Conservation (phyloP, 805 yeast species). For the Yamadazyma sp. region DNA sequence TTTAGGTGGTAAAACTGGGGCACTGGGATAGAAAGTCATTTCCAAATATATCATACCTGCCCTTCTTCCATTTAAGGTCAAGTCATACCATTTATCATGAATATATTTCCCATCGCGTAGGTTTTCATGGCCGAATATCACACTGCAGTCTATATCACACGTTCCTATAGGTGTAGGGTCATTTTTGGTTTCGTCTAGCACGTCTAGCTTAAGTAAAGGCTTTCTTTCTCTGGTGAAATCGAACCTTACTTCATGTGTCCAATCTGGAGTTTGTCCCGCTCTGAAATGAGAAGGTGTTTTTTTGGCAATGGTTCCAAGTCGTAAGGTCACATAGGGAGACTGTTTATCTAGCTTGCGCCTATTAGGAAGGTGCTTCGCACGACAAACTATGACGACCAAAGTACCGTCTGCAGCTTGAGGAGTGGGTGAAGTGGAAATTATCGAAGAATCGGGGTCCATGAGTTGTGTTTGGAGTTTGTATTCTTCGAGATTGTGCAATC, state of each 20-base stretch:
- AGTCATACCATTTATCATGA: slow-evolving; percentile 79
- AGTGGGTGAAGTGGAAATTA: slow-evolving; percentile 2
- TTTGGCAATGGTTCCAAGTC: slow-evolving; percentile 80
- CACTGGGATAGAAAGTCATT: slow-evolving; percentile 81
- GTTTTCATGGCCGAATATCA: slow-evolving; percentile 60
- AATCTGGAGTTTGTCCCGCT: slow-evolving; percentile 93
- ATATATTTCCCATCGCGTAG: slow-evolving; percentile 62
- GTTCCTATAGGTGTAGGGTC: slow-evolving; percentile 88
- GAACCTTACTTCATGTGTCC: slow-evolving; percentile 77
- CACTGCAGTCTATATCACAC: slow-evolving; percentile 71
- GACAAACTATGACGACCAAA: slow-evolving; percentile 71
- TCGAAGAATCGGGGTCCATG: slow-evolving; percentile 13
- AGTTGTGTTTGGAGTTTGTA: not conserved
- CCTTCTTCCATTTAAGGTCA: slow-evolving; percentile 63
- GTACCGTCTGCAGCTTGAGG: slow-evolving; percentile 49
- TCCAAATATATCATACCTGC: slow-evolving; percentile 91
- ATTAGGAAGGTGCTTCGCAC: slow-evolving; percentile 86
- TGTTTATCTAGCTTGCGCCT: slow-evolving; percentile 87
- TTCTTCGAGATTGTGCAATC: too few species aligned
- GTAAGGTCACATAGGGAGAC: slow-evolving; percentile 81
- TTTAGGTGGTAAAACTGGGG: slow-evolving; percentile 45
- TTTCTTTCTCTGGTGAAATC: slow-evolving; percentile 61
- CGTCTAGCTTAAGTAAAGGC: slow-evolving; percentile 65
- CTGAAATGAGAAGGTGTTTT: slow-evolving; percentile 74
- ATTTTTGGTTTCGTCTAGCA: slow-evolving; percentile 80